A percentile compares a stretch with the other conserved stretches of the same genome.
These are phyloP conservation scores for Leersia perrieri DNA, from an alignment of 176 grass and related monocot genomes.

Conservation along the genomic window DNA sequence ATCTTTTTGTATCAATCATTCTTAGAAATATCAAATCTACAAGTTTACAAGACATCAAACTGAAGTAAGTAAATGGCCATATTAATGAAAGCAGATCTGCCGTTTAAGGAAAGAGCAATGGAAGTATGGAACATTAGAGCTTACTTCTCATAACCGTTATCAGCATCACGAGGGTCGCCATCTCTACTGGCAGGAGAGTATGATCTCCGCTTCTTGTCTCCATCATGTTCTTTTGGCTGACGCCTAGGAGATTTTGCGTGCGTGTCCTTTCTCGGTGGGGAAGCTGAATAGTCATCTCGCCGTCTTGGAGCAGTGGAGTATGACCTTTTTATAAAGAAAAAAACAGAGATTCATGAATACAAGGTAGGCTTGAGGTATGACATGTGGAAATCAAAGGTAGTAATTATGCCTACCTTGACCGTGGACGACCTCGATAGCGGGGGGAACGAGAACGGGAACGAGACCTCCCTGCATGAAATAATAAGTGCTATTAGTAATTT, in stretches of 20 bases:
- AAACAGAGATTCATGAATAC: neutral
- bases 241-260: conserved; percentile 43
- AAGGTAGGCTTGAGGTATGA: neutral
- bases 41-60: neutral
- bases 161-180: conserved; percentile 40
- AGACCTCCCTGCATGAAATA: conserved; percentile 58
- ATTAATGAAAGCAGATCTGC: neutral
- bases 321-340: conserved; percentile 44
- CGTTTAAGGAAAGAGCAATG: neutral
- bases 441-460: conserved; percentile 77
- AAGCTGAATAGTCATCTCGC: conserved; percentile 56
- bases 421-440: conserved; percentile 54
- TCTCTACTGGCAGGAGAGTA: conserved; percentile 54
- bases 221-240: conserved; percentile 46
- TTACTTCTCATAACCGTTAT: conserved; percentile 55
- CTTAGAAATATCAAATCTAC: neutral
- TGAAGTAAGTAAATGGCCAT: neutral
- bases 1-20: neutral
- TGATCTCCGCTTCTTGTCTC: conserved; percentile 43
- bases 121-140: conserved; percentile 13
- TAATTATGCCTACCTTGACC: conserved; percentile 57
- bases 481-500: conserved; percentile 15
- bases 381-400: neutral
- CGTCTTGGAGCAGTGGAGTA: conserved; percentile 73
- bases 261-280: conserved; percentile 52